Evolutionary conservation across 1,284 basidiomycete genomes (phyloP).

Genomic region (Trametes sp.): DNA sequence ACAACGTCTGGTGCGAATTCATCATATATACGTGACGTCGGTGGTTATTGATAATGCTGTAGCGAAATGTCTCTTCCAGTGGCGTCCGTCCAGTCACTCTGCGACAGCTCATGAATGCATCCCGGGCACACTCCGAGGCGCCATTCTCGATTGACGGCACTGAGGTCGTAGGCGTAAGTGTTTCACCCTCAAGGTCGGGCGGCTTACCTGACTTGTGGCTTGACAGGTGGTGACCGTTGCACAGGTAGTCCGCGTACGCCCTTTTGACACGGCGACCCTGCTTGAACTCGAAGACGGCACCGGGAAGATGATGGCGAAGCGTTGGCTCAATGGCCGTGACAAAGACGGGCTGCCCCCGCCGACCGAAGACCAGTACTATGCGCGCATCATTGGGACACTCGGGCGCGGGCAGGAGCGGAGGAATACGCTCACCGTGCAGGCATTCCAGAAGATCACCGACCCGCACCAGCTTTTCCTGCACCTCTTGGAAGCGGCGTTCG

Average conservation of each 20-base stretch:
- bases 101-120: constrained; percentile 61
- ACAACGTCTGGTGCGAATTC: background rate
- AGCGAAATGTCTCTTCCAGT: background rate
- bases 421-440: constrained; percentile 55
- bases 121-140: constrained; percentile 56
- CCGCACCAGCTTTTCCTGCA: constrained; percentile 68
- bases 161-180: constrained; percentile 45
- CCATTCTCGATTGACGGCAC: constrained; percentile 64
- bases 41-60: background rate
- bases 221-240: constrained; percentile 56
- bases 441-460: constrained; percentile 57
- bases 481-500: constrained; percentile 59
- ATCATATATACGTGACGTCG: background rate
- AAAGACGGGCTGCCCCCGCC: constrained; percentile 6
- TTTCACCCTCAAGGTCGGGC: background rate
- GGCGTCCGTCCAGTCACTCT: constrained; percentile 62
- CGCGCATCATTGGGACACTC: constrained; percentile 34
- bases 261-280: constrained; percentile 44
- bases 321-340: constrained; percentile 20
- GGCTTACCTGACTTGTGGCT: too few species aligned
- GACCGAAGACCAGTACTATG: constrained; percentile 32
- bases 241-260: constrained; percentile 53
- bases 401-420: constrained; percentile 27
- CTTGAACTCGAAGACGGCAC: constrained; percentile 47
- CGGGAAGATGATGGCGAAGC: constrained; percentile 32